phyloP scores from a whole-genome alignment of 2,329 filamentous ascomycete genomes.

The Neospermospora avenae region DNA sequence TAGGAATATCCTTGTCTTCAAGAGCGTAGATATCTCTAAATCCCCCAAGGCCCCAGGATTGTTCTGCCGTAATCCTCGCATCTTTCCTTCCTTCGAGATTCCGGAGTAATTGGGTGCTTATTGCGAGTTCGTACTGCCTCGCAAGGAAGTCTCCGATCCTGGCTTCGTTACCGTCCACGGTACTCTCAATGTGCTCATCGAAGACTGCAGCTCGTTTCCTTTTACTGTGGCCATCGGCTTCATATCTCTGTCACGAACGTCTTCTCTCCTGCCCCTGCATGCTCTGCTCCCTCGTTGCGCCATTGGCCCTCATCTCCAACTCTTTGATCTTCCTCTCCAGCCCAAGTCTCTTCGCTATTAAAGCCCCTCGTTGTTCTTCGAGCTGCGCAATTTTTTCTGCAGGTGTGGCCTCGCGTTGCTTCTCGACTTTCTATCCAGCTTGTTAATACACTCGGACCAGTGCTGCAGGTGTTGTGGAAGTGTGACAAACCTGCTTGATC shows the following conservation, averaged over 20 bases:
- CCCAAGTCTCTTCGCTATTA: constrained; percentile 48
- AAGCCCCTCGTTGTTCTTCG: constrained; percentile 45
- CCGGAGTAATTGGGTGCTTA: no score
- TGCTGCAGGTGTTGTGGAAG: neutral
- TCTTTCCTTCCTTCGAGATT: no score
- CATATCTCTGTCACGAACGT: constrained; percentile 9
- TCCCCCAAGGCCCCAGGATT: no score
- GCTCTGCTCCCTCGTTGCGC: constrained; percentile 39
- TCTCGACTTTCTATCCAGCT: constrained; percentile 40
- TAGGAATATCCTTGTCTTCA: no score
- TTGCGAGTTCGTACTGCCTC: no score
- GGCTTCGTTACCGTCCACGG: neutral
- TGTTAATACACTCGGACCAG: neutral
- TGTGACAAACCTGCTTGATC: constrained; percentile 44
- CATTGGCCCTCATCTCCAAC: constrained; percentile 41
- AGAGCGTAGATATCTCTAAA: no score
- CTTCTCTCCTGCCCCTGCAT: constrained; percentile 34
- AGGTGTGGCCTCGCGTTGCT: constrained; percentile 46
- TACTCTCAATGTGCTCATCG: neutral
- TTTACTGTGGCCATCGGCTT: no score
- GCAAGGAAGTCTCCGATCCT: neutral
- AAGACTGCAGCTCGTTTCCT: neutral
- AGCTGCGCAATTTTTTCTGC: constrained; percentile 54
- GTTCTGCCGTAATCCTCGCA: no score
- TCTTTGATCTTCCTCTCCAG: constrained; percentile 56